phyloP scores from a whole-genome alignment of 2,329 filamentous ascomycete species.

The Coleophoma cylindrospora region DNA sequence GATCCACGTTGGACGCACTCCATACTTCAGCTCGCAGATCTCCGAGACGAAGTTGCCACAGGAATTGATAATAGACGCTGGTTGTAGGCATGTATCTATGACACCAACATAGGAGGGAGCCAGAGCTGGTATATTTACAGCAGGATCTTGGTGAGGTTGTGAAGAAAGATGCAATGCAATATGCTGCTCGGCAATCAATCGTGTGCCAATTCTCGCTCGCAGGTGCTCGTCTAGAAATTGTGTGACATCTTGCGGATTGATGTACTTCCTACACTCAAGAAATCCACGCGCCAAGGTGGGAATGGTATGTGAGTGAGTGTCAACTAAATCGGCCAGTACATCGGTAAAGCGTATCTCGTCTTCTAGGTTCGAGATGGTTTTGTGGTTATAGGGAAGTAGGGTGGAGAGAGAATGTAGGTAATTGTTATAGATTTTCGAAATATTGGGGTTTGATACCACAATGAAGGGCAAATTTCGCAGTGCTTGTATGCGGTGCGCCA shows the following conservation, averaged over 20 bases:
- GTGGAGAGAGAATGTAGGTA: slow-evolving; percentile 92
- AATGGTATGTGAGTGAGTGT: slow-evolving; percentile 92
- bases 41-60: slow-evolving; percentile 91
- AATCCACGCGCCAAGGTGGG: slow-evolving; percentile 89
- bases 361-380: slow-evolving; percentile 66
- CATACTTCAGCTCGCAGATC: slow-evolving; percentile 95
- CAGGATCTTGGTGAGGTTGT: slow-evolving; percentile 62
- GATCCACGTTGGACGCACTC: slow-evolving; percentile 72
- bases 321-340: slow-evolving; percentile 89
- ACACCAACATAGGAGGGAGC: slow-evolving; percentile 78
- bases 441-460: slow-evolving; percentile 95
- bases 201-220: slow-evolving; percentile 86
- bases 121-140: slow-evolving; percentile 42
- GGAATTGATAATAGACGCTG: slow-evolving; percentile 72
- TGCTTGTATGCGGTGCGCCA: slow-evolving; percentile 90
- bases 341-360: slow-evolving; percentile 91
- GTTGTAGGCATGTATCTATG: slow-evolving; percentile 85
- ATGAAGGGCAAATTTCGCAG: slow-evolving; percentile 94
- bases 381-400: slow-evolving; percentile 66
- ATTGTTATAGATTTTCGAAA: slow-evolving; percentile 91
- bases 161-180: slow-evolving; percentile 79
- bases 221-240: slow-evolving; percentile 90
- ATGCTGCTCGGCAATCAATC: slow-evolving; percentile 93
- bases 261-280: slow-evolving; percentile 88
- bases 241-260: slow-evolving; percentile 77